Percentiles rank a stretch among this genome's conserved stretches.
Conservation (phyloP, 352 stramenopile species). For the Phytophthora meadii region DNA sequence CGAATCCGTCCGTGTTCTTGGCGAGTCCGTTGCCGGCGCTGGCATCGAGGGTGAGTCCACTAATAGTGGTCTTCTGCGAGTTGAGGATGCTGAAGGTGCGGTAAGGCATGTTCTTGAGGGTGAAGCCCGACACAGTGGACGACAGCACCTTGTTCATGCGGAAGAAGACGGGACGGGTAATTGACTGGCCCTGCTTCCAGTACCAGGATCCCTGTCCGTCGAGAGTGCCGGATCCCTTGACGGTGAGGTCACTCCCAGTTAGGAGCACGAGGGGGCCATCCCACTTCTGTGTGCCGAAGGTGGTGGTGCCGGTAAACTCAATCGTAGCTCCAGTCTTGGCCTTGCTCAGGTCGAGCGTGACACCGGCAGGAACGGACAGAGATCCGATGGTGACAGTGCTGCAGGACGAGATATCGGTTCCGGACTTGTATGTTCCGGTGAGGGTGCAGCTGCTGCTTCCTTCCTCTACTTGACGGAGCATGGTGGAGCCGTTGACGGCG, state of each 20-base stretch:
- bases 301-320: constrained; percentile 39
- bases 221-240: constrained; percentile 33
- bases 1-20: constrained; percentile 26
- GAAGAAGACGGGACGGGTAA: constrained; percentile 26
- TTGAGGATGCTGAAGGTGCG: constrained; percentile 34
- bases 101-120: constrained; percentile 34
- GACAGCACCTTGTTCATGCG: background rate
- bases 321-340: constrained; percentile 36
- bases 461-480: constrained; percentile 23
- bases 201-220: constrained; percentile 43
- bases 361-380: constrained; percentile 14
- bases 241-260: constrained; percentile 16
- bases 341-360: constrained; percentile 33
- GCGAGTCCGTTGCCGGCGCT: constrained; percentile 3
- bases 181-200: constrained; percentile 34
- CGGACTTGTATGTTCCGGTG: constrained; percentile 25
- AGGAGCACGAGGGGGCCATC: constrained; percentile 35
- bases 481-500: constrained; percentile 3
- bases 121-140: constrained; percentile 39
- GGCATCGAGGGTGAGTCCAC: constrained; percentile 12
- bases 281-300: constrained; percentile 38
- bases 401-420: constrained; percentile 36
- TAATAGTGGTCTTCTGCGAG: constrained; percentile 22
- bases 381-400: constrained; percentile 34
- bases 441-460: constrained; percentile 27